These are phyloP conservation scores for Hebeloma cylindrosporum DNA, from an alignment of 768 basidiomycete genomes.

Conservation along the genomic window DNA sequence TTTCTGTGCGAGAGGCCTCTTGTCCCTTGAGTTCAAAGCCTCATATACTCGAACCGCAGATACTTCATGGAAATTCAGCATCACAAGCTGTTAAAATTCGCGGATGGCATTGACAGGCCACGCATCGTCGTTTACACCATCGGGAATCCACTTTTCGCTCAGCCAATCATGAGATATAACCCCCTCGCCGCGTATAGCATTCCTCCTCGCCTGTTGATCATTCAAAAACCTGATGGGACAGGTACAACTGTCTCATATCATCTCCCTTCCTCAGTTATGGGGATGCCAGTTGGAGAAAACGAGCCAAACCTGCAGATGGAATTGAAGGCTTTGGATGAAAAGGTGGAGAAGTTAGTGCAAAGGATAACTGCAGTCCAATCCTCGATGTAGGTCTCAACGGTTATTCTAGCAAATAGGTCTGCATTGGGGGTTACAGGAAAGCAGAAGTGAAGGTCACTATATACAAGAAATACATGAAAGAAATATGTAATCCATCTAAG, in stretches of 20 bases:
- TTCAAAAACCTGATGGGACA: constrained; percentile 35
- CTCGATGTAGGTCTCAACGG: constrained; percentile 12
- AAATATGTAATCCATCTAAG: no score
- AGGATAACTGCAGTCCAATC: constrained; percentile 29
- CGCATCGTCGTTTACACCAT: constrained; percentile 42
- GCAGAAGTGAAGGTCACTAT: not conserved
- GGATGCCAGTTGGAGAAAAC: constrained; percentile 23
- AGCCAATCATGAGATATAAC: constrained; percentile 43
- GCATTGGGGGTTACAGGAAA: no score
- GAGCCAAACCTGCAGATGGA: constrained; percentile 32
- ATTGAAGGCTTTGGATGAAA: constrained; percentile 39
- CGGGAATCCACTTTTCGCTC: constrained; percentile 53
- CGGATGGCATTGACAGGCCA: constrained; percentile 25
- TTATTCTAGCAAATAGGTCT: no score
- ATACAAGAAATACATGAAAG: no score
- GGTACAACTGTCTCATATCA: constrained; percentile 48
- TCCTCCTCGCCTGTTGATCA: constrained; percentile 45
- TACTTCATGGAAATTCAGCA: constrained; percentile 42
- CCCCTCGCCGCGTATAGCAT: constrained; percentile 40
- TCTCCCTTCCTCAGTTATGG: constrained; percentile 47
- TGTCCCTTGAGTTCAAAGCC: no score
- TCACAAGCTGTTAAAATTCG: constrained; percentile 36
- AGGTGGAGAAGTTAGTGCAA: constrained; percentile 41
- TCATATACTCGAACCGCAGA: constrained; percentile 23
- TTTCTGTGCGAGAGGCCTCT: constrained; percentile 57